A percentile compares a stretch with the other conserved stretches of the same genome.
Conservation (phyloP, 2,329 filamentous ascomycete genomes). For the Thielaviopsis musarum region DNA sequence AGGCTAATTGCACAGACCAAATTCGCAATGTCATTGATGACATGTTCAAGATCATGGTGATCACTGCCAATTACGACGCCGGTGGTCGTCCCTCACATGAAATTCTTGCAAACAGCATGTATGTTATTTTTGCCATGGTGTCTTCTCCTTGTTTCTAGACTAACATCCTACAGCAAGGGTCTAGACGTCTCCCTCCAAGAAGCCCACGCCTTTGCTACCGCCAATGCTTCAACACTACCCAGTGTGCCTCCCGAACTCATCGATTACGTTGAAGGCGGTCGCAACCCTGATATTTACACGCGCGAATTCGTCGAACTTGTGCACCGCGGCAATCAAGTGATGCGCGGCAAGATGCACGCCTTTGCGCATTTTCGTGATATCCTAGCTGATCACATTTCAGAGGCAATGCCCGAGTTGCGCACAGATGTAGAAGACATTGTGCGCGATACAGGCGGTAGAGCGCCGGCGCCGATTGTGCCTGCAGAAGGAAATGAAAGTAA, state of each 20-base stretch:
- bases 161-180: constrained; percentile 19
- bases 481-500: neutral
- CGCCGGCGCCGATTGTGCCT: neutral
- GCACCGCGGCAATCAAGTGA: constrained; percentile 46
- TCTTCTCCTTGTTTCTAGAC: neutral
- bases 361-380: constrained; percentile 45
- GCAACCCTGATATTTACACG: constrained; percentile 60
- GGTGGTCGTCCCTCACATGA: constrained; percentile 34
- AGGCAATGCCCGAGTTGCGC: constrained; percentile 41
- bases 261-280: constrained; percentile 52
- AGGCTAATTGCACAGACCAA: constrained; percentile 27
- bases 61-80: constrained; percentile 43
- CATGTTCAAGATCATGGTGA: constrained; percentile 46
- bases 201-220: constrained; percentile 25
- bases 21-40: constrained; percentile 47
- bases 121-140: constrained; percentile 10
- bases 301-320: constrained; percentile 57
- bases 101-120: constrained; percentile 38
- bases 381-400: constrained; percentile 39
- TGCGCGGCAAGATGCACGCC: constrained; percentile 46
- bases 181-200: constrained; percentile 24
- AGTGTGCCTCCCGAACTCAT: constrained; percentile 44
- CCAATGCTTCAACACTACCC: constrained; percentile 26
- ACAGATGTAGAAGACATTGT: constrained; percentile 36
- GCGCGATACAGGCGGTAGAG: constrained; percentile 24